Conservation (phyloP, 2,329 filamentous ascomycete species). For the Colletotrichum sp. region DNA sequence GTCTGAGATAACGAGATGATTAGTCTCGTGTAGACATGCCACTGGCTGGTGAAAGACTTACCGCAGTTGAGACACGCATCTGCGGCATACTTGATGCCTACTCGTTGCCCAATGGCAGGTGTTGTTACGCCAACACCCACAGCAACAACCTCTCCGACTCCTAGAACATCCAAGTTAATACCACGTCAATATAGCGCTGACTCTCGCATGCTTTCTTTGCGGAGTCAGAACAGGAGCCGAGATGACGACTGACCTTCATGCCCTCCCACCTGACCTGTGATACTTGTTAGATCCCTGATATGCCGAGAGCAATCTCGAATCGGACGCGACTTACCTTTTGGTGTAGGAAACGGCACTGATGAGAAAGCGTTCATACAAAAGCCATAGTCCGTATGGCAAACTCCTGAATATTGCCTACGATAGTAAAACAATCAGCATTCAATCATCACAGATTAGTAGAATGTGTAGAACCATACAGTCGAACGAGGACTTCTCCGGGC, state of each 20-base stretch:
- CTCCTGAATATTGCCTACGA: conserved; percentile 26
- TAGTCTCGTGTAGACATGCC: fast-evolving
- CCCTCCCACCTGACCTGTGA: conserved; percentile 23
- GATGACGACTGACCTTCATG: conserved; percentile 19
- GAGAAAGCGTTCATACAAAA: conserved; percentile 26
- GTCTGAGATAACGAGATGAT: not conserved
- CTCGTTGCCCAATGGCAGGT: conserved; percentile 20
- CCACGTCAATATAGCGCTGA: not conserved
- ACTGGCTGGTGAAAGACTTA: not conserved
- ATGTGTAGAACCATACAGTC: conserved; percentile 18
- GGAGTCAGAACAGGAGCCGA: not conserved
- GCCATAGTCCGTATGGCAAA: conserved; percentile 32
- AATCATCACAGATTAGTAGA: not conserved
- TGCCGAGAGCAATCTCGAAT: not conserved
- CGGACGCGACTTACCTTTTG: not conserved
- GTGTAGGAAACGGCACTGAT: conserved; percentile 18
- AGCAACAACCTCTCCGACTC: conserved; percentile 23
- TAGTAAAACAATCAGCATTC: not conserved
- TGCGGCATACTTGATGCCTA: conserved; percentile 26
- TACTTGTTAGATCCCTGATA: not conserved
- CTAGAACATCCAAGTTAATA: not conserved
- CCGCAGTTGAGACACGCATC: conserved; percentile 26
- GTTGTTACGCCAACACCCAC: conserved; percentile 17
- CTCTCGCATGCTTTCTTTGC: not conserved
- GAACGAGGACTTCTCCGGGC: conserved; percentile 27